Conservation (phyloP, 306 rosid species). For the Delonix regia region DNA sequence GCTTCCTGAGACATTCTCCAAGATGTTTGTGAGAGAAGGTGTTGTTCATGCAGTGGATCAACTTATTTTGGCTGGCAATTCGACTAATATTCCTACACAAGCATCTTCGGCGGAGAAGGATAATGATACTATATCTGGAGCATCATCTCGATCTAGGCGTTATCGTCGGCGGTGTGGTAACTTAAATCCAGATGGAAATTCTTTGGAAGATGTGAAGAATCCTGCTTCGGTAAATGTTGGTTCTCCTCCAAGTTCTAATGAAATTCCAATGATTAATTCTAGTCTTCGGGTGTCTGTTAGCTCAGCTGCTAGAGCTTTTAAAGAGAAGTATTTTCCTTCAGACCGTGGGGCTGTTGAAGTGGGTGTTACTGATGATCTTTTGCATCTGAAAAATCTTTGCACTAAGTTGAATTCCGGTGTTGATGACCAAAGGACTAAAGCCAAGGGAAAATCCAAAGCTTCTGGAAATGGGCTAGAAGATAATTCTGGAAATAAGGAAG, state of each 20-base stretch:
- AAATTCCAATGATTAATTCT: conserved; percentile 70
- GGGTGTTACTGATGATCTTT: conserved; percentile 91
- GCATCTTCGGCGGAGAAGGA: conserved; percentile 78
- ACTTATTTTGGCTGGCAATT: conserved; percentile 71
- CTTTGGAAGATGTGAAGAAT: conserved; percentile 67
- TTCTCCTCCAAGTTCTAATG: conserved; percentile 78
- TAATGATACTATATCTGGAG: conserved; percentile 65
- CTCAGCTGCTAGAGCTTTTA: conserved; percentile 80
- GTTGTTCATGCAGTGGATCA: conserved; percentile 98
- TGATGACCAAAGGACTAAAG: conserved; percentile 76
- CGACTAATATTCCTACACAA: conserved; percentile 56
- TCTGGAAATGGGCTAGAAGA: conserved; percentile 60
- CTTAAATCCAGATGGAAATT: conserved; percentile 72
- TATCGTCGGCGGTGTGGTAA: conserved; percentile 78
- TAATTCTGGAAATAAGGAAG: conserved; percentile 60
- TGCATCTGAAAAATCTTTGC: conserved; percentile 85
- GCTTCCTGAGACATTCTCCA: conserved; percentile 84
- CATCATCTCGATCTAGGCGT: conserved; percentile 85
- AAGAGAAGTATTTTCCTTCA: conserved; percentile 84
- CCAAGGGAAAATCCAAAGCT: conserved; percentile 84
- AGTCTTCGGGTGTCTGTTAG: conserved; percentile 77
- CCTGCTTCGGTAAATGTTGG: conserved; percentile 67
- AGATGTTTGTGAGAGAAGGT: conserved; percentile 95
- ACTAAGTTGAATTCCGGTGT: conserved; percentile 68
- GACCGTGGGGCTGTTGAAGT: conserved; percentile 78